These are phyloP conservation scores for Fusarium euwallaceae DNA, from an alignment of 2,329 filamentous ascomycete species.

Conservation along the genomic window DNA sequence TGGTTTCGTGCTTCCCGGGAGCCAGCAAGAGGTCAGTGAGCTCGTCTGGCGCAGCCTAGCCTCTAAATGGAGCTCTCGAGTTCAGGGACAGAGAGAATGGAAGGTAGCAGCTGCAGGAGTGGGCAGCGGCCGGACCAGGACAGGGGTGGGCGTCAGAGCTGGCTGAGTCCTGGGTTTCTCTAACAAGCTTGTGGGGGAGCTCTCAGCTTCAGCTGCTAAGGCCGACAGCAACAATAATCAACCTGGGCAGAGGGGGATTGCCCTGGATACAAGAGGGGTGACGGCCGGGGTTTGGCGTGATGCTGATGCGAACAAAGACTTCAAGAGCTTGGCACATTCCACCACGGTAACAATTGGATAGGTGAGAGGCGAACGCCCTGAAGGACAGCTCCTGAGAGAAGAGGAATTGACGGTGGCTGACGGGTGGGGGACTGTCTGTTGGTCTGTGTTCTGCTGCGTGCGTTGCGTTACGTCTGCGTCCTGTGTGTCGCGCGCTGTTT, in stretches of 20 bases:
- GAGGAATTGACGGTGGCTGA: conserved; percentile 33
- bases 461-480: neutral
- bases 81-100: conserved; percentile 32
- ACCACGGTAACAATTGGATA: conserved; percentile 39
- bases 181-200: conserved; percentile 31
- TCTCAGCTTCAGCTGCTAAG: conserved; percentile 35
- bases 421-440: conserved; percentile 24
- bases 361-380: conserved; percentile 21
- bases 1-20: conserved; percentile 25
- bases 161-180: conserved; percentile 20
- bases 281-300: conserved; percentile 11
- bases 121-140: conserved; percentile 25
- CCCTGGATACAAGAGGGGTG: conserved; percentile 7
- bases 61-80: conserved; percentile 37
- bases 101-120: conserved; percentile 23
- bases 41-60: conserved; percentile 38
- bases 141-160: conserved; percentile 10
- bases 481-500: conserved; percentile 6
- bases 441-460: conserved; percentile 5
- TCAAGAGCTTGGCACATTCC: conserved; percentile 42
- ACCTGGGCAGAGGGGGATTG: conserved; percentile 21
- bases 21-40: conserved; percentile 43
- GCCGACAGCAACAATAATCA: conserved; percentile 8
- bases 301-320: conserved; percentile 41
- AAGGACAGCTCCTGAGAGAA: neutral